Conservation (phyloP, 78 protist genomes). For the Speleostelium caveatum region DNA sequence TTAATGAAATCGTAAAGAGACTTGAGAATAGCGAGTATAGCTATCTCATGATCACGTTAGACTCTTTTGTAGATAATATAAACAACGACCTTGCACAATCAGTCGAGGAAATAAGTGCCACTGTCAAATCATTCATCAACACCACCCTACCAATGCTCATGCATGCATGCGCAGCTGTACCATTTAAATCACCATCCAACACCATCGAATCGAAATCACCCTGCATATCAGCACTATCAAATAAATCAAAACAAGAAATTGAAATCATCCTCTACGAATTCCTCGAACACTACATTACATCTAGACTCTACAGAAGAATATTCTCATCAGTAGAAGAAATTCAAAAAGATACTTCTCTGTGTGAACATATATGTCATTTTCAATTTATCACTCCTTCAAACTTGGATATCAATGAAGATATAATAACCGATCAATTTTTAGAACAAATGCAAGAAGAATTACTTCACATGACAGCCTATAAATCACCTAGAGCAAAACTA, state of each 20-base stretch:
- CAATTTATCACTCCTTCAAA: constrained; percentile 59
- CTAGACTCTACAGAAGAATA: constrained; percentile 33
- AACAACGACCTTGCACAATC: background rate
- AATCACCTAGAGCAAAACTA: constrained; percentile 69
- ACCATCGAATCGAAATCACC: constrained; percentile 28
- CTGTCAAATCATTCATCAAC: constrained; percentile 30
- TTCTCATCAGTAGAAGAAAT: constrained; percentile 37
- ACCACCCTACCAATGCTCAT: constrained; percentile 66
- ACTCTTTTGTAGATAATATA: constrained; percentile 5
- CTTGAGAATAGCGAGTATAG: background rate
- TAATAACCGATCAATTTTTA: constrained; percentile 26
- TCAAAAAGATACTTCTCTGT: constrained; percentile 38
- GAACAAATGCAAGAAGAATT: constrained; percentile 76
- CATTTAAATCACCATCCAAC: constrained; percentile 17
- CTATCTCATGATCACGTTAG: background rate
- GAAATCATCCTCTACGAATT: constrained; percentile 53
- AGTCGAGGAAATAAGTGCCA: constrained; percentile 13
- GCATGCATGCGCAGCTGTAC: constrained; percentile 48
- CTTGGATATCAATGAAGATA: constrained; percentile 29
- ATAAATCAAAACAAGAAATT: background rate
- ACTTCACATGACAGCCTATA: constrained; percentile 38
- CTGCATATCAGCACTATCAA: background rate
- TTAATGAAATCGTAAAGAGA: constrained; percentile 14
- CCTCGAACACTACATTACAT: constrained; percentile 60
- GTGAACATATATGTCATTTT: constrained; percentile 53